phyloP scores from a whole-genome alignment of 2,329 filamentous ascomycete genomes.

The Verticillium klebahnii region DNA sequence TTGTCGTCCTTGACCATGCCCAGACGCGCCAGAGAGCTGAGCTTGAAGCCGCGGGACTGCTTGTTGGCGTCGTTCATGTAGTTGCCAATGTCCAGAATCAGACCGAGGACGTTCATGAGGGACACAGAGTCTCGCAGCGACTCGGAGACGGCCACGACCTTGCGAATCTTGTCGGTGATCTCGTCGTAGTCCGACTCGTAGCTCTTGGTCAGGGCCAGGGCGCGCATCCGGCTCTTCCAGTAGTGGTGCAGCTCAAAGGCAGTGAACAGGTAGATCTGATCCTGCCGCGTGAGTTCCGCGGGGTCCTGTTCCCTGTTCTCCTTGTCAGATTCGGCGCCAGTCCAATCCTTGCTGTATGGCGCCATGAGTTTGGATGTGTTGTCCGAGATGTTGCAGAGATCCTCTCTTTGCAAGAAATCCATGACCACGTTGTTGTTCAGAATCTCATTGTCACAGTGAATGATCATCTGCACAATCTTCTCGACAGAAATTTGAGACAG shows the following conservation, averaged over 20 bases:
- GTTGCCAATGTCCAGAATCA: slow-evolving; percentile 97
- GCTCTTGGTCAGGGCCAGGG: slow-evolving; percentile 75
- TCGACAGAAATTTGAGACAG: slow-evolving; percentile 82
- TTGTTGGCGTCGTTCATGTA: slow-evolving; percentile 99
- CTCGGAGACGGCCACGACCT: slow-evolving; percentile 85
- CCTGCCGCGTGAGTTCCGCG: slow-evolving; percentile 81
- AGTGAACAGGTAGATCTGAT: slow-evolving; percentile 91
- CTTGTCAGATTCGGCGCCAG: slow-evolving; percentile 74
- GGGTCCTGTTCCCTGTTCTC: slow-evolving; percentile 83
- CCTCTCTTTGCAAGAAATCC: slow-evolving; percentile 92
- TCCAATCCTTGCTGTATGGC: slow-evolving; percentile 96
- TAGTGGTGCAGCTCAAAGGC: slow-evolving; percentile 95
- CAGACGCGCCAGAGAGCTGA: slow-evolving; percentile 85
- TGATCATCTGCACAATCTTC: slow-evolving; percentile 85
- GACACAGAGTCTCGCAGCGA: slow-evolving; percentile 86
- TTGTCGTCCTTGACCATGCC: slow-evolving; percentile 99
- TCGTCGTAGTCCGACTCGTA: slow-evolving; percentile 91
- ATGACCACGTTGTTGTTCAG: slow-evolving; percentile 88
- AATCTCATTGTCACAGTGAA: slow-evolving; percentile 88
- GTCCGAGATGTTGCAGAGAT: slow-evolving; percentile 87
- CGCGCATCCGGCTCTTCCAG: slow-evolving; percentile 97
- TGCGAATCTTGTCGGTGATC: slow-evolving; percentile 76
- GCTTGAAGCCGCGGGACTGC: slow-evolving; percentile 95
- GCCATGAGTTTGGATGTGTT: slow-evolving; percentile 89
- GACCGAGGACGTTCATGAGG: slow-evolving; percentile 90